Percentiles rank a stretch among this genome's conserved stretches.
Evolutionary conservation across 2,329 filamentous ascomycete genomes (phyloP).

Genomic region (Alternaria arborescens): DNA sequence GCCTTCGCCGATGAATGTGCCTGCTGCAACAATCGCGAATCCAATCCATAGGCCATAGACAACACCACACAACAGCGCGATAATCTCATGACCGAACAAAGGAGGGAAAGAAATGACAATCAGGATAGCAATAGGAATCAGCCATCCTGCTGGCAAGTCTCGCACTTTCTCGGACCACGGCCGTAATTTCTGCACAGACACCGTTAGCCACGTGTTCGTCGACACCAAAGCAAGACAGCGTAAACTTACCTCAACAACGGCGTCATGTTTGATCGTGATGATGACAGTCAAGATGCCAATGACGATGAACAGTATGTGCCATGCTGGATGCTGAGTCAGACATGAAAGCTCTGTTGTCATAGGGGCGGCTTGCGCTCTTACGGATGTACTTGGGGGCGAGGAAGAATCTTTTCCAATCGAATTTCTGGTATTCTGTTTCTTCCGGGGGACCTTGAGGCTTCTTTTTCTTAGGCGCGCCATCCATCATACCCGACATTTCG

Average conservation of each 20-base stretch:
- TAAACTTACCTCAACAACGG: slow-evolving; percentile 41
- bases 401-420: slow-evolving; percentile 48
- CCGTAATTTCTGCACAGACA: slow-evolving; percentile 35
- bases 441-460: slow-evolving; percentile 27
- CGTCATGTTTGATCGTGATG: slow-evolving; percentile 41
- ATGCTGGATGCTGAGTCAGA: slow-evolving; percentile 35
- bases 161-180: slow-evolving; percentile 47
- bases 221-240: background rate
- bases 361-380: slow-evolving; percentile 21
- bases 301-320: slow-evolving; percentile 42
- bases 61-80: slow-evolving; percentile 47
- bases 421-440: slow-evolving; percentile 44
- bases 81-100: slow-evolving; percentile 46
- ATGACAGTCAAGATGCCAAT: slow-evolving; percentile 40
- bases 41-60: slow-evolving; percentile 48
- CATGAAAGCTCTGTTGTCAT: background rate
- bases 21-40: slow-evolving; percentile 45
- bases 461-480: slow-evolving; percentile 23
- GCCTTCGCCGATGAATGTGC: slow-evolving; percentile 48
- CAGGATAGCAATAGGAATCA: slow-evolving; percentile 47
- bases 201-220: slow-evolving; percentile 16
- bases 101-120: slow-evolving; percentile 48
- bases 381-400: slow-evolving; percentile 48
- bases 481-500: slow-evolving; percentile 40
- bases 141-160: slow-evolving; percentile 47